These are phyloP conservation scores for Saturnispora silvae DNA, from an alignment of 805 yeast species.

Conservation along the genomic window DNA sequence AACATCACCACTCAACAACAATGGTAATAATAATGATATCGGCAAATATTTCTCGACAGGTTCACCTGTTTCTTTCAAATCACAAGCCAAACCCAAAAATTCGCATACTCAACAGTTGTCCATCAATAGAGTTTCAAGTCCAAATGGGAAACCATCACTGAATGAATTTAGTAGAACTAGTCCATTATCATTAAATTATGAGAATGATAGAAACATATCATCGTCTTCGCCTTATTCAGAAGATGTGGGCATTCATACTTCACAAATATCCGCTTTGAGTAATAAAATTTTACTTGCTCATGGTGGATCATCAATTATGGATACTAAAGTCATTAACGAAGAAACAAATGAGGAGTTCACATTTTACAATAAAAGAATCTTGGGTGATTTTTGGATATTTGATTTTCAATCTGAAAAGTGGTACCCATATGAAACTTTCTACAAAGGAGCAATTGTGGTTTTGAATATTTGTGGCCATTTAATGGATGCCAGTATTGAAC, in stretches of 20 bases:
- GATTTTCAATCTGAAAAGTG: slow-evolving; percentile 35
- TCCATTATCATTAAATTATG: slow-evolving; percentile 1
- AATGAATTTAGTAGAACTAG: not conserved
- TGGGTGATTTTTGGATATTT: slow-evolving; percentile 43
- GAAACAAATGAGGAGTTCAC: slow-evolving; percentile 10
- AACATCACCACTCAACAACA: not conserved
- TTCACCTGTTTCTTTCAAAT: slow-evolving; percentile 2
- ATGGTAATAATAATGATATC: not conserved
- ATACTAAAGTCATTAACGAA: slow-evolving; percentile 17
- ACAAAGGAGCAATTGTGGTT: not conserved
- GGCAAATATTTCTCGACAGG: not conserved
- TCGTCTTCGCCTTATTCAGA: slow-evolving; percentile 5
- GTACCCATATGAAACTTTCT: slow-evolving; percentile 20
- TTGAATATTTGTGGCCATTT: slow-evolving; percentile 21
- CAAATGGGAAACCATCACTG: not conserved
- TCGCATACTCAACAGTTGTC: no score
- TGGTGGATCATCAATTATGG: slow-evolving; percentile 25
- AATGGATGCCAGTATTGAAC: slow-evolving; percentile 11
- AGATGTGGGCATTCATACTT: slow-evolving; percentile 2
- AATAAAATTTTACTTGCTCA: slow-evolving; percentile 20
- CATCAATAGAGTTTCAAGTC: not conserved
- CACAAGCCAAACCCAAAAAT: not conserved
- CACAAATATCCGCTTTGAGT: slow-evolving; percentile 7
- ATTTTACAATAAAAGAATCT: slow-evolving; percentile 21
- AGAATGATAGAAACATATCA: not conserved